Evolutionary conservation across 805 yeast species (phyloP).

Genomic region (Zygosaccharomyces rouxii): DNA sequence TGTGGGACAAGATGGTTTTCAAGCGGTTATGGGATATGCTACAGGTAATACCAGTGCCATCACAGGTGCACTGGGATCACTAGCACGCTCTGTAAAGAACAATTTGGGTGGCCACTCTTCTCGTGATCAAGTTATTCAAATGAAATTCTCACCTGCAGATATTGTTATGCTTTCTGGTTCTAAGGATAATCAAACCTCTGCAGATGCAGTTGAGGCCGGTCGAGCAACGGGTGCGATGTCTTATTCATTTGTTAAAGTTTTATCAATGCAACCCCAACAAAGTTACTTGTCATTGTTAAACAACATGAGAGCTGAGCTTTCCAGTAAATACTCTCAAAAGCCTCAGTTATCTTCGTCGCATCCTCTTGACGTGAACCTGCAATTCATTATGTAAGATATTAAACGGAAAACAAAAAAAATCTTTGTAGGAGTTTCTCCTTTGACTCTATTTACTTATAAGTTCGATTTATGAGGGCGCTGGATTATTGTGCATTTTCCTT

Average conservation of each 20-base stretch:
- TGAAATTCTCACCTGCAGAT: constrained; percentile 72
- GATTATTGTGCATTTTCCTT: constrained; percentile 15
- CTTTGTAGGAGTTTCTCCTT: not conserved
- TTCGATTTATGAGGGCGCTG: not conserved
- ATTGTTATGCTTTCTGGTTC: constrained; percentile 75
- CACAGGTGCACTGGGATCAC: constrained; percentile 41
- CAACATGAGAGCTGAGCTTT: constrained; percentile 60
- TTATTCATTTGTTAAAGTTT: constrained; percentile 65
- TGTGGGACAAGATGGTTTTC: constrained; percentile 62
- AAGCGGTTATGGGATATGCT: constrained; percentile 56
- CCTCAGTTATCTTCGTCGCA: constrained; percentile 81
- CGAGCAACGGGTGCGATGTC: constrained; percentile 81
- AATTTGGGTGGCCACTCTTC: constrained; percentile 38
- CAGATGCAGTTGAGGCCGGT: constrained; percentile 74
- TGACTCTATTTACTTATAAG: constrained; percentile 1
- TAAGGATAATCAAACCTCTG: constrained; percentile 77
- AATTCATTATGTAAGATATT: constrained; percentile 36
- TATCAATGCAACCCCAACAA: constrained; percentile 58
- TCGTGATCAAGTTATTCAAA: constrained; percentile 44
- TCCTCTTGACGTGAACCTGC: constrained; percentile 63
- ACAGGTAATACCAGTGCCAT: constrained; percentile 49
- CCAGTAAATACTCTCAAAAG: constrained; percentile 67
- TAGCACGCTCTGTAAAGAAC: constrained; percentile 41
- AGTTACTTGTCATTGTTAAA: constrained; percentile 65
- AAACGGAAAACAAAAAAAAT: not conserved